Conservation (phyloP, 1,284 basidiomycete genomes). For the Moesziomyces antarcticus region DNA sequence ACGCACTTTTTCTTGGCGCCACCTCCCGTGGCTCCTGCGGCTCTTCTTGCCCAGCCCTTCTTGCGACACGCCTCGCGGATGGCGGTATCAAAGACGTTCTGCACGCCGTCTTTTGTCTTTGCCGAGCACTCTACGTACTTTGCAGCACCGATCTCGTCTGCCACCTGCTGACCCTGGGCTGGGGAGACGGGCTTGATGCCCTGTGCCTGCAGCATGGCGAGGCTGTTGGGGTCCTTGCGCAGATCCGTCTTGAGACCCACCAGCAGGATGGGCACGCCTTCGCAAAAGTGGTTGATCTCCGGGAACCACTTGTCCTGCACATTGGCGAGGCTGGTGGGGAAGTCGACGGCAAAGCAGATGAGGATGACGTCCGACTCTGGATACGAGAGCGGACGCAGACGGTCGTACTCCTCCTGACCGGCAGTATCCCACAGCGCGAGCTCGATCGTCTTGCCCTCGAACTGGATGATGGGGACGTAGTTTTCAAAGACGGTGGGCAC, state of each 20-base stretch:
- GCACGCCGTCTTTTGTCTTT: constrained; percentile 87
- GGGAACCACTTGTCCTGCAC: constrained; percentile 98
- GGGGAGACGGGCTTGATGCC: constrained; percentile 84
- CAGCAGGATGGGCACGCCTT: constrained; percentile 88
- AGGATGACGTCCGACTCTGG: constrained; percentile 92
- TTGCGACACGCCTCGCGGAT: constrained; percentile 78
- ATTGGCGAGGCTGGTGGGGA: constrained; percentile 90
- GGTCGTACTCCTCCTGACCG: constrained; percentile 81
- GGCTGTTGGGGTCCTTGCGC: constrained; percentile 84
- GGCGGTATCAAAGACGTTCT: constrained; percentile 91
- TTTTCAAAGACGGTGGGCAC: constrained; percentile 92
- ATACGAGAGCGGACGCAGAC: constrained; percentile 75
- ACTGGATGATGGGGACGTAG: constrained; percentile 88
- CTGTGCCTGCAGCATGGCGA: constrained; percentile 91
- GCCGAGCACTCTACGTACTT: constrained; percentile 92
- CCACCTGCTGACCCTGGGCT: constrained; percentile 74
- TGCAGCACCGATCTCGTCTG: constrained; percentile 90
- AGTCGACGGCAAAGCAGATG: constrained; percentile 92
- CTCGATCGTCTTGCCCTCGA: constrained; percentile 90
- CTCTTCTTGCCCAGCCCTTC: constrained; percentile 36
- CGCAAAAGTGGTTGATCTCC: constrained; percentile 97
- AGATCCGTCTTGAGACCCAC: constrained; percentile 89
- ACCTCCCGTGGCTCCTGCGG: constrained; percentile 42
- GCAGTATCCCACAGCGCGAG: constrained; percentile 95
- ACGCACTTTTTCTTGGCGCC: constrained; percentile 78